Evolutionary conservation across 2,329 filamentous ascomycete genomes (phyloP).

Genomic region (Thyridium curvatum): DNA sequence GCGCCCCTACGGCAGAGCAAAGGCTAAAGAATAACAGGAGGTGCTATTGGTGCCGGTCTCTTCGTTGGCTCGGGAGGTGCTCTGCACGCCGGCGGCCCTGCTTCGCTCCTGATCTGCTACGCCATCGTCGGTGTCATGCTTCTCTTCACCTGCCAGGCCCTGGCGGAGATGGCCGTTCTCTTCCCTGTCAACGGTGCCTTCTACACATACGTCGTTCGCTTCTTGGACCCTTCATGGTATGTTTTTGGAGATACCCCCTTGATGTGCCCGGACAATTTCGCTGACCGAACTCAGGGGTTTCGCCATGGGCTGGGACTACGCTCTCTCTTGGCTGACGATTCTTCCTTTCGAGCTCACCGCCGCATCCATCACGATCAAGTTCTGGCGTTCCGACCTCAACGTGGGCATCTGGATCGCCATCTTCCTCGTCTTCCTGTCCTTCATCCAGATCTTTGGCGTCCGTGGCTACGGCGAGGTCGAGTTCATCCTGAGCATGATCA

Average conservation of each 20-base stretch:
- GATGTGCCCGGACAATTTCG: background rate
- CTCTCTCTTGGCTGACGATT: constrained; percentile 40
- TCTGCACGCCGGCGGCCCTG: constrained; percentile 55
- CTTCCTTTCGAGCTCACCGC: constrained; percentile 49
- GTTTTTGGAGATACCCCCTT: constrained; percentile 2
- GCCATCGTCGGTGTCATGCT: constrained; percentile 52
- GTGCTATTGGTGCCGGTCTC: constrained; percentile 49
- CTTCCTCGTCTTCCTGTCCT: constrained; percentile 43
- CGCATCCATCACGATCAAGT: constrained; percentile 46
- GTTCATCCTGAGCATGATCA: constrained; percentile 50
- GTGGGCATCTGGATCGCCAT: constrained; percentile 50
- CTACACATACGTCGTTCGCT: constrained; percentile 54
- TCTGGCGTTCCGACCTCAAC: constrained; percentile 44
- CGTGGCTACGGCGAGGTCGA: constrained; percentile 55
- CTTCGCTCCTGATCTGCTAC: constrained; percentile 41
- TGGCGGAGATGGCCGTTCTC: constrained; percentile 53
- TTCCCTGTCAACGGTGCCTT: constrained; percentile 58
- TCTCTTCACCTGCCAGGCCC: constrained; percentile 50
- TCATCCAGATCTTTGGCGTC: constrained; percentile 50
- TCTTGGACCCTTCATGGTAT: constrained; percentile 52
- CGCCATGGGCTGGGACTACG: constrained; percentile 48
- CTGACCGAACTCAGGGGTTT: constrained; percentile 31
- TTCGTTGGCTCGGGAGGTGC: constrained; percentile 63
- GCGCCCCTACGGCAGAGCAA: too few relatives aligned
- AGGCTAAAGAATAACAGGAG: constrained; percentile 18